These are phyloP conservation scores for Metschnikowia bowlesiae DNA, from an alignment of 805 yeast species.

Conservation along the genomic window DNA sequence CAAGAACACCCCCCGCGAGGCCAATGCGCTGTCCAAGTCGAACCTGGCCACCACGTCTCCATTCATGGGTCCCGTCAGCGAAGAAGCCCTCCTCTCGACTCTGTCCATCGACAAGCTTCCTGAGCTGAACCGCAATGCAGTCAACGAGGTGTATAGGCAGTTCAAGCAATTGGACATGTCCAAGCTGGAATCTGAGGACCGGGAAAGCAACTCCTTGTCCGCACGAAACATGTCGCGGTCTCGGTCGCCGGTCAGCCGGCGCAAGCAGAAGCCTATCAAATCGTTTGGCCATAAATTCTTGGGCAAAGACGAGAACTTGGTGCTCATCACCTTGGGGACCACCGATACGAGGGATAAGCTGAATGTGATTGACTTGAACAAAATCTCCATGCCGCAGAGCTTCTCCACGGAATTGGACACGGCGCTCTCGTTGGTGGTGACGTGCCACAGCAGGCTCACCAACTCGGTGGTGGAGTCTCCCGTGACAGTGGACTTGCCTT, in stretches of 20 bases:
- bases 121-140: conserved; percentile 27
- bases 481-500: conserved; percentile 69
- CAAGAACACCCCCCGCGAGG: conserved; percentile 21
- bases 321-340: conserved; percentile 82
- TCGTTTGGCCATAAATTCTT: conserved; percentile 83
- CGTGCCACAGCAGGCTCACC: conserved; percentile 30
- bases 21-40: conserved; percentile 14
- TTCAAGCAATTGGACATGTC: conserved; percentile 28
- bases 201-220: conserved; percentile 20
- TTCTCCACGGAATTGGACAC: conserved; percentile 85
- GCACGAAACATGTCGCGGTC: conserved; percentile 9
- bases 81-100: conserved; percentile 19
- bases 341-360: conserved; percentile 63
- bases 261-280: conserved; percentile 53
- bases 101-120: conserved; percentile 36
- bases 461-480: conserved; percentile 46
- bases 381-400: conserved; percentile 70
- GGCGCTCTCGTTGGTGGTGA: conserved; percentile 70
- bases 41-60: conserved; percentile 14
- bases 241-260: conserved; percentile 17
- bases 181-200: conserved; percentile 9
- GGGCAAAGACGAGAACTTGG: conserved; percentile 56
- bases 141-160: conserved; percentile 37
- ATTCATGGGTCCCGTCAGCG: conserved; percentile 14
- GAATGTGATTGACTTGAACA: conserved; percentile 62